phyloP scores from a whole-genome alignment of 2,329 filamentous ascomycete species.

The Penicillium sp. region DNA sequence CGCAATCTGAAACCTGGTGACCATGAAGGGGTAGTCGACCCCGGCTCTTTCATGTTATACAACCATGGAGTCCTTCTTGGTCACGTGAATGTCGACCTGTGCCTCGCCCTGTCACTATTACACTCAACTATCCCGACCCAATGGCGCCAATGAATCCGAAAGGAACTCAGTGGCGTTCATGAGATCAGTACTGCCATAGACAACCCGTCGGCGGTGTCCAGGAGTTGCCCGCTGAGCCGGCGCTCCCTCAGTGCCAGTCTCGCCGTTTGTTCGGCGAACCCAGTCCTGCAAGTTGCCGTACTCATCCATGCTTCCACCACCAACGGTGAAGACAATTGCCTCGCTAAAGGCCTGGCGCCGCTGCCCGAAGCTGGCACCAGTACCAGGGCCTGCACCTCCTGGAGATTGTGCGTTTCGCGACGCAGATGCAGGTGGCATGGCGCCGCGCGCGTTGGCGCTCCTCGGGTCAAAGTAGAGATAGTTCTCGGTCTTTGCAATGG shows the following conservation, averaged over 20 bases:
- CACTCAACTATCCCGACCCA: conserved; percentile 57
- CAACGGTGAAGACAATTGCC: conserved; percentile 90
- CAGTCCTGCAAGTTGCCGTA: conserved; percentile 97
- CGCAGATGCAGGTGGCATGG: conserved; percentile 76
- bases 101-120: conserved; percentile 1
- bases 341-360: conserved; percentile 85
- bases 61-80: conserved; percentile 6
- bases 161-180: conserved; percentile 66
- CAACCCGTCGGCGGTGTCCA: conserved; percentile 73
- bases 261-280: conserved; percentile 72
- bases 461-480: conserved; percentile 98
- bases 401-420: conserved; percentile 48
- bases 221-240: conserved; percentile 28
- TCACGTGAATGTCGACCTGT: neutral
- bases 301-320: conserved; percentile 97
- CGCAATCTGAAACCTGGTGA: no score
- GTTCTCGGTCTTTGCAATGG: conserved; percentile 92
- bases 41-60: conserved; percentile 19
- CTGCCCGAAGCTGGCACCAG: conserved; percentile 85
- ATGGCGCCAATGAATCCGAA: conserved; percentile 55
- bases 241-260: conserved; percentile 53
- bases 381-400: conserved; percentile 60
- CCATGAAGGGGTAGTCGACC: no score
- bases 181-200: conserved; percentile 88
- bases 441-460: conserved; percentile 88